Evolutionary conservation across 2,329 filamentous ascomycete species (phyloP), one percentile per base, ranked within the genome.

Genomic region (Hymenoscyphus infarciens): DNA sequence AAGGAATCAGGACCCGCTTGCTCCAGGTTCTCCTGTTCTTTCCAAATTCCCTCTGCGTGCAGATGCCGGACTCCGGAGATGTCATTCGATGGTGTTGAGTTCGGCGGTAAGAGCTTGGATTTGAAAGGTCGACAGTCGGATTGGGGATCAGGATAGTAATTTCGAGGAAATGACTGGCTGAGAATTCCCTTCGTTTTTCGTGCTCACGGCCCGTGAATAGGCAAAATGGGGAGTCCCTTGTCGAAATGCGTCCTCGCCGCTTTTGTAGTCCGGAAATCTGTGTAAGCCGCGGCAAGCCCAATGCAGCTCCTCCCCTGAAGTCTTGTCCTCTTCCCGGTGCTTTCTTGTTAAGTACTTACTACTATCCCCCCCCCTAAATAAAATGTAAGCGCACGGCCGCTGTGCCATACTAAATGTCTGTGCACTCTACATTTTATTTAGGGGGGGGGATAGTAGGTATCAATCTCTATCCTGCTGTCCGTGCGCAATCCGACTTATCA

Each of bases 41-140:
- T 52, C 45, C 45, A 52, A 52, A 52, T 52, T 52, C 45, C 45
- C 45, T 52, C 45, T 25, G 19, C 19, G 19, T 52, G 45, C 45
- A 52, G 45, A 52, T 52, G 45, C 27, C 53, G 27, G 53, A 56
- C 53, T 31, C 27, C 53, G 31, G 27, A 56, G 53, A 56, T 56
- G 27, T n/a, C 57, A 59, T 49, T 49, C 39, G 56, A 38, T 27
- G 25, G 19, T 57, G 66, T 72, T 75, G 45, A 52, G 45, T 13
- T 52, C 45, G 45, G 77, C 78, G 78, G 77, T 74, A 78, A 77
- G 73, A 78, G 74, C 63, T 70, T 75, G 67, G 63, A 72, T 75
- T 68, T 78, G 73, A 80, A 77, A 78, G 77, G 78, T 73, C 72
- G 71, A 65, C 63, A 60, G 65, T 65, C 64, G 61, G 70, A 67